Evolutionary conservation across 2,329 filamentous ascomycete genomes (phyloP).

Genomic region (Fusarium luffae): DNA sequence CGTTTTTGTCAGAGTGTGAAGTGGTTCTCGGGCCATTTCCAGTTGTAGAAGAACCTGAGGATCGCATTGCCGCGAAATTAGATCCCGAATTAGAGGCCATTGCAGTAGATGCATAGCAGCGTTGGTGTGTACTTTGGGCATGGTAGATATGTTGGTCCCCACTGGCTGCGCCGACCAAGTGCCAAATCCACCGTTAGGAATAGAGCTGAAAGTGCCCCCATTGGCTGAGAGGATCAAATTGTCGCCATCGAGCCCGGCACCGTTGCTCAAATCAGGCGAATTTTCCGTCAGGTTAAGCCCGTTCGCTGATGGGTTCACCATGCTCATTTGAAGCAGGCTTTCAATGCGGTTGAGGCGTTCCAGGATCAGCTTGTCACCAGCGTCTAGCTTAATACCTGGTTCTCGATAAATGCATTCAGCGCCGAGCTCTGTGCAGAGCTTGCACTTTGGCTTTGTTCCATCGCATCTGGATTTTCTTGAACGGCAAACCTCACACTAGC

Average conservation of each 20-base stretch:
- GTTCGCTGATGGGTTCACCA: constrained; percentile 63
- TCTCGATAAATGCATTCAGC: constrained; percentile 88
- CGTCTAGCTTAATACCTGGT: constrained; percentile 87
- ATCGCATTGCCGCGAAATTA: constrained; percentile 81
- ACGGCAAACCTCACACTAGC: constrained; percentile 81
- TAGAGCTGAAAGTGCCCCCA: constrained; percentile 61
- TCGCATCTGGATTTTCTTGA: constrained; percentile 84
- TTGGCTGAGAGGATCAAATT: constrained; percentile 58
- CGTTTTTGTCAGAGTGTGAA: constrained; percentile 72
- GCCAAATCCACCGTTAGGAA: constrained; percentile 73
- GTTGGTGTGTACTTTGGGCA: constrained; percentile 87
- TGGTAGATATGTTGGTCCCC: constrained; percentile 78
- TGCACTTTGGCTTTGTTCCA: constrained; percentile 83
- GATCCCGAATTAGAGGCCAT: constrained; percentile 82
- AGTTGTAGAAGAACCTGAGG: constrained; percentile 84
- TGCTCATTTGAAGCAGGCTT: constrained; percentile 77
- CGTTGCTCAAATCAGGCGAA: constrained; percentile 73
- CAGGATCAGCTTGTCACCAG: constrained; percentile 85
- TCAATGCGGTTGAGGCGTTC: constrained; percentile 83
- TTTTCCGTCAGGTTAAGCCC: constrained; percentile 68
- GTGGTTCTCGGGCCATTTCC: constrained; percentile 82
- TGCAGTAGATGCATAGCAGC: constrained; percentile 81
- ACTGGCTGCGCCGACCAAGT: constrained; percentile 72
- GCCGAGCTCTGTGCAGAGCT: constrained; percentile 83
- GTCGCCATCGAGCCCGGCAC: constrained; percentile 69